Percentiles rank a stretch among this genome's conserved stretches.
These are phyloP conservation scores for Tephrocybe sp. DNA, from an alignment of 768 basidiomycete genomes.

Conservation along the genomic window DNA sequence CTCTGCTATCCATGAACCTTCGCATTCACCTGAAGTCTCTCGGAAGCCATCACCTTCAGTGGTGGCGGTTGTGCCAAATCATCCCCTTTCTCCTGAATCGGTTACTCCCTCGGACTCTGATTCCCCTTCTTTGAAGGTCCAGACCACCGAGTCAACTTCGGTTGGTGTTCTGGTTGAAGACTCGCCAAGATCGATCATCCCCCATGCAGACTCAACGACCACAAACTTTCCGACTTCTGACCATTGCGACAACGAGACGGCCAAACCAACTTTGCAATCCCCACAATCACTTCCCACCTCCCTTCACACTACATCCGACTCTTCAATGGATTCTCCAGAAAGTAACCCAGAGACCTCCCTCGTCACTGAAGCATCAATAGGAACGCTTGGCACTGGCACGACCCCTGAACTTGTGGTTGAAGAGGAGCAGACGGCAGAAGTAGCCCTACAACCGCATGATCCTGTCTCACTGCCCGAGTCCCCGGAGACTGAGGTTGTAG, in stretches of 20 bases:
- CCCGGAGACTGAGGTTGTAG: not conserved
- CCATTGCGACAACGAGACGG: not conserved
- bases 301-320: not conserved
- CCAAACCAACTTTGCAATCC: not conserved
- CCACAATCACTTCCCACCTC: not conserved
- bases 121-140: slow-evolving; percentile 18
- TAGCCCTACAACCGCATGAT: not conserved
- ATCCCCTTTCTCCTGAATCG: slow-evolving; percentile 41
- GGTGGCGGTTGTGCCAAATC: slow-evolving; percentile 21
- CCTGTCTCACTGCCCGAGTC: not conserved
- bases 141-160: too few relatives aligned
- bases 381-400: not conserved
- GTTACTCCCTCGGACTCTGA: slow-evolving; percentile 46
- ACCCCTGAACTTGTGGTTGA: not conserved
- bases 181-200: not conserved
- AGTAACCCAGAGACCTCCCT: not conserved
- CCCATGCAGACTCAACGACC: not conserved
- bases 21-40: slow-evolving; percentile 42
- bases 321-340: not conserved
- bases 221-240: not conserved
- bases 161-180: too few relatives aligned
- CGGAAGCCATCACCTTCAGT: slow-evolving; percentile 41
- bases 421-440: too few relatives aligned
- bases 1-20: slow-evolving; percentile 57
- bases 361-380: not conserved